Percentiles rank a stretch among this genome's conserved stretches.
These are phyloP conservation scores for Echium plantagineum DNA, from an alignment of 257 asterid species.

Conservation along the genomic window DNA sequence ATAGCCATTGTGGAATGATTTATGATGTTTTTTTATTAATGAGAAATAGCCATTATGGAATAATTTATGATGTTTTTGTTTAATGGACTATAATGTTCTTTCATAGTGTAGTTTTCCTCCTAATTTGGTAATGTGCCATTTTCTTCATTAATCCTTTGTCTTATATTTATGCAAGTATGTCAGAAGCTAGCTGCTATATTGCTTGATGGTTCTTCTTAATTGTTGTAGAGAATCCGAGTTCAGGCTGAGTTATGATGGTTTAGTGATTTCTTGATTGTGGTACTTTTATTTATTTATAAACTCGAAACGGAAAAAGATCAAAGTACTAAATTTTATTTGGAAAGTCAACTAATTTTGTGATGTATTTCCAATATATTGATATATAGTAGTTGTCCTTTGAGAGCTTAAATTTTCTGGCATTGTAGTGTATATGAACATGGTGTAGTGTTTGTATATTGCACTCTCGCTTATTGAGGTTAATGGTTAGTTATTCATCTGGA, in stretches of 20 bases:
- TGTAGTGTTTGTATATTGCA: too few species aligned
- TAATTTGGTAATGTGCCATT: not conserved
- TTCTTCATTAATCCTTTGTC: not conserved
- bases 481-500: not conserved
- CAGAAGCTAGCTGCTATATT: not conserved
- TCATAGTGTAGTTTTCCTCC: conserved; percentile 1
- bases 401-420: not conserved
- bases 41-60: not conserved
- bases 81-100: too few species aligned
- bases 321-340: too few species aligned
- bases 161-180: not conserved
- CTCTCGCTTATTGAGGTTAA: not conserved
- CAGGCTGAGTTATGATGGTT: not conserved
- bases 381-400: not conserved
- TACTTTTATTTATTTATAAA: not conserved
- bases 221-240: not conserved
- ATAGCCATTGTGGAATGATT: not conserved
- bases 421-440: not conserved
- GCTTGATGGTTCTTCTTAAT: not conserved
- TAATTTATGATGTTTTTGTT: not conserved
- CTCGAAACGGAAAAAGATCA: too few species aligned
- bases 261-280: not conserved
- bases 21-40: not conserved
- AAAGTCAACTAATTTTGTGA: not conserved
- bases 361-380: not conserved